Evolutionary conservation across 768 basidiomycete species (phyloP).

Genomic region (button mushroom (Agaricus bisporus)): DNA sequence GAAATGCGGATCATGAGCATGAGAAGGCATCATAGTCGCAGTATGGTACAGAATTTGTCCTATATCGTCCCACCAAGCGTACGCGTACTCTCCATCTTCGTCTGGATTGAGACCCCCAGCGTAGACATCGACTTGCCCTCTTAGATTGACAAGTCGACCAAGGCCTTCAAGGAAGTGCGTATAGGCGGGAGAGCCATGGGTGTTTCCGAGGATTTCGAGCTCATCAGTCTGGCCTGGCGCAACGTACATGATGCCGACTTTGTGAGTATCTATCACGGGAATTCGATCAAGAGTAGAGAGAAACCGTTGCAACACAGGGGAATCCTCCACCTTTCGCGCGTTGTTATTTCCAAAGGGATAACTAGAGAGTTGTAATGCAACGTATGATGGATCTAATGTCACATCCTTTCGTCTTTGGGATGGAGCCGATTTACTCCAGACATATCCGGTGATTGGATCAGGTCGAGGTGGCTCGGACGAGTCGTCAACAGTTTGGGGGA

Average conservation of each 20-base stretch:
- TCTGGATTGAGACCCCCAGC: slow-evolving; percentile 88
- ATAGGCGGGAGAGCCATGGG: slow-evolving; percentile 91
- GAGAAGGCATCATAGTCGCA: slow-evolving; percentile 94
- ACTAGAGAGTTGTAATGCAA: slow-evolving; percentile 82
- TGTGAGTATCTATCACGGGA: slow-evolving; percentile 96
- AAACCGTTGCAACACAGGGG: slow-evolving; percentile 19
- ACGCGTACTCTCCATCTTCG: slow-evolving; percentile 93
- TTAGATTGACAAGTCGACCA: slow-evolving; percentile 80
- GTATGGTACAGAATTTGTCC: slow-evolving; percentile 93
- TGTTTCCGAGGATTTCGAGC: slow-evolving; percentile 80
- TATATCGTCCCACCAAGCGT: slow-evolving; percentile 99
- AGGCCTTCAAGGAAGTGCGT: slow-evolving; percentile 89
- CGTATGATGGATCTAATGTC: slow-evolving; percentile 75
- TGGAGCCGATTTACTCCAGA: slow-evolving; percentile 83
- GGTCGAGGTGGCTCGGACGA: slow-evolving; percentile 35
- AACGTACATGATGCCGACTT: slow-evolving; percentile 94
- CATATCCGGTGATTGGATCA: slow-evolving; percentile 76
- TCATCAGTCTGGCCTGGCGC: slow-evolving; percentile 87
- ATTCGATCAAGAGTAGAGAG: slow-evolving; percentile 56
- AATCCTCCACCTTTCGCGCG: slow-evolving; percentile 42
- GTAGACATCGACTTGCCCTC: slow-evolving; percentile 89
- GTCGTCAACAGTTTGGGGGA: slow-evolving; percentile 13
- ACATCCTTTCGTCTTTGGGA: slow-evolving; percentile 88
- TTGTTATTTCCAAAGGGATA: slow-evolving; percentile 39
- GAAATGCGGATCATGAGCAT: slow-evolving; percentile 56